Base-by-base conservation (phyloP, 495 filamentous ascomycete genomes). In the Lindgomyces ingoldianus region DNA sequence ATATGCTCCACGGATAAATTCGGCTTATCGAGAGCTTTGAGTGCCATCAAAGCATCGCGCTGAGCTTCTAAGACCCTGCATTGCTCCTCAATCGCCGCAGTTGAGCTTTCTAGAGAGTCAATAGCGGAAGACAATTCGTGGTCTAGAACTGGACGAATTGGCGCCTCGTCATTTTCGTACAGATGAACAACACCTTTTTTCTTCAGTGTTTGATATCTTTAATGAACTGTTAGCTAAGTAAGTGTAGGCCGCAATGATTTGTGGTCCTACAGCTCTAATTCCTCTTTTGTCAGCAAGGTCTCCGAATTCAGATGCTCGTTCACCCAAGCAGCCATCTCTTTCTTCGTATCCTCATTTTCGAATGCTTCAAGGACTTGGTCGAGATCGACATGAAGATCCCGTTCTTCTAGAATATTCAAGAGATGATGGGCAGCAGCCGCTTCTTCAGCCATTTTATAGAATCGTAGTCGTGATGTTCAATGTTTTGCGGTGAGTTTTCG, bases 281-380 rank as follows among this genome's bases (percentile, higher is more conserved):
- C 75, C n/a, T 77, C 74, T 46, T 67, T 64, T 12, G 69, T 76
- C 29, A 77, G 49, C 3, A 77, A 55, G 9, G 69, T 74, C 11
- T 58, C 52, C 24, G 60, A 21, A 21, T 70, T 57, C 14, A 77
- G 62, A 56, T 76, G 71, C 54, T 74, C 61, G 16, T 72, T 49
- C 18, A 73, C 67, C 75, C 75, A 77, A 25, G 63, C 49, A 10
- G 54, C 48, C 8, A 66, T 50, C 16, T 68, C 56, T 6, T 41
- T 41, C 55, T 62, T 71, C 14, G 75, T 75, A n/a, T 62, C 26
- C 16, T 52, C 39, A 21, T 66, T 59, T 44, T 71, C 68, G 51
- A 76, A 77, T 3, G 73, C 70, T 54, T 65, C 70, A 22, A 72
- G 61, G 2, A 76, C 72, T 54, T 72, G 67, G 54, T 77, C 75